Evolutionary conservation across 768 basidiomycete species (phyloP), one percentile per base, ranked within the genome.

Genomic region (Pisolithus sp.): DNA sequence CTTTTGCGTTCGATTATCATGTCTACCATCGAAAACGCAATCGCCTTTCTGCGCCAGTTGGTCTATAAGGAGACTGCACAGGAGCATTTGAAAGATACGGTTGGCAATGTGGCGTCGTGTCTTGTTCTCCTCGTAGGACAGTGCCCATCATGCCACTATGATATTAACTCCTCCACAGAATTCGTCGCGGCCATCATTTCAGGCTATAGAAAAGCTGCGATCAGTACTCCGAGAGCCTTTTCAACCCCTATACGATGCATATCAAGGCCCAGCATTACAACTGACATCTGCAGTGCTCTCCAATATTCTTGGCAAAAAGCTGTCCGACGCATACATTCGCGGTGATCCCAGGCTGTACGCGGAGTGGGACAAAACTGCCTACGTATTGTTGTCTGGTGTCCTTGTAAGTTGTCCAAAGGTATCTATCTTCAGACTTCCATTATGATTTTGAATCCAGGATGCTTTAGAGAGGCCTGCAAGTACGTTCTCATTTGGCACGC

Each of bases 311-410:
- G 54, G 69, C 38, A 67, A 69, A 18, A 76, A 73, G 48, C 56
- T 77, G 21, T 52, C 64, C 15, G 54, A 68, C n/a, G 55, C 63
- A 30, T 42, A 63, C 30, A 55, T 58, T 41, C 13, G 43, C 10
- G 49, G 49, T 30, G 57, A 69, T 42, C 54, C 59, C 23, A 56
- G 48, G 8, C 52, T 63, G 48, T 57, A 60, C 40, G 53, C 46
- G 5, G 52, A 61, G 3, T 83, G 82, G 81, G 78, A 81, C 61
- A 54, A 51, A 12, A 65, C 75, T 10, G 71, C 76, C 31, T 58
- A 71, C 26, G 68, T 74, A 9, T 53, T 82, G n/a, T 58, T 85
- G 20, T 78, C 82, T 4, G 81, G 82, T 3, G 54, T 81, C 31
- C 59, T 80, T 53, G 79, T 80, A 57, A 57, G 71, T 56, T 24